Evolutionary conservation across 805 yeast genomes (phyloP).

Genomic region (Yarrowia deformans): DNA sequence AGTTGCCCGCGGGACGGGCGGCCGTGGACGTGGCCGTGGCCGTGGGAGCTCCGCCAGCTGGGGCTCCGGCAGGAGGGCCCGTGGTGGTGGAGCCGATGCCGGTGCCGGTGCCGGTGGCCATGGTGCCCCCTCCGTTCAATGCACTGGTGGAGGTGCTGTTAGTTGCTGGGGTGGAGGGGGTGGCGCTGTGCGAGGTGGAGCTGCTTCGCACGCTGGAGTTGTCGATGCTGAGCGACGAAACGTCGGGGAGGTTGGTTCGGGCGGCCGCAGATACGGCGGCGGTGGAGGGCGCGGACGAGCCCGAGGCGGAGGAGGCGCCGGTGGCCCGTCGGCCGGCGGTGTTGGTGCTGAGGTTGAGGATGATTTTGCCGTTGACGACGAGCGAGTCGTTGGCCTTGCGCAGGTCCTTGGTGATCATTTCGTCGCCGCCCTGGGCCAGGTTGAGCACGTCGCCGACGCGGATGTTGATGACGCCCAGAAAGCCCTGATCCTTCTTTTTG

Average conservation of each 20-base stretch:
- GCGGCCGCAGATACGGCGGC: slow-evolving; percentile 40
- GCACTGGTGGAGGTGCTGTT: slow-evolving; percentile 49
- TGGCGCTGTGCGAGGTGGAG: slow-evolving; percentile 43
- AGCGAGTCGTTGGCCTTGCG: slow-evolving; percentile 90
- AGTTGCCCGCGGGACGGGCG: slow-evolving; percentile 41
- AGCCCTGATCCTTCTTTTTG: slow-evolving; percentile 98
- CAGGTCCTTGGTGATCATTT: slow-evolving; percentile 90
- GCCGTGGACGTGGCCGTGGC: slow-evolving; percentile 43
- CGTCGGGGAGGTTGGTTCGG: slow-evolving; percentile 39
- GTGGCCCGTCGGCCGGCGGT: slow-evolving; percentile 45
- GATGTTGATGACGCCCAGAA: slow-evolving; percentile 92
- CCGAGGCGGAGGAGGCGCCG: slow-evolving; percentile 31
- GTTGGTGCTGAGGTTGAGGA: slow-evolving; percentile 57
- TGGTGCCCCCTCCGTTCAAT: slow-evolving; percentile 38
- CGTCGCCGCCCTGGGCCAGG: slow-evolving; percentile 55
- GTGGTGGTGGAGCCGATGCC: slow-evolving; percentile 18
- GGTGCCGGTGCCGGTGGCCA: background rate
- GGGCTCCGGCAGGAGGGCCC: background rate
- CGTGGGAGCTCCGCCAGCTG: slow-evolving; percentile 40
- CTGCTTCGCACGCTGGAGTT: slow-evolving; percentile 43
- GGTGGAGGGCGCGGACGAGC: slow-evolving; percentile 45
- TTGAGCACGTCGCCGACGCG: slow-evolving; percentile 89
- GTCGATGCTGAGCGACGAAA: slow-evolving; percentile 42
- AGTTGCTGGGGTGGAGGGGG: slow-evolving; percentile 31
- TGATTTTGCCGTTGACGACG: slow-evolving; percentile 91